phyloP scores from a whole-genome alignment of 352 stramenopile species.

The Globisporangium camurandrum region DNA sequence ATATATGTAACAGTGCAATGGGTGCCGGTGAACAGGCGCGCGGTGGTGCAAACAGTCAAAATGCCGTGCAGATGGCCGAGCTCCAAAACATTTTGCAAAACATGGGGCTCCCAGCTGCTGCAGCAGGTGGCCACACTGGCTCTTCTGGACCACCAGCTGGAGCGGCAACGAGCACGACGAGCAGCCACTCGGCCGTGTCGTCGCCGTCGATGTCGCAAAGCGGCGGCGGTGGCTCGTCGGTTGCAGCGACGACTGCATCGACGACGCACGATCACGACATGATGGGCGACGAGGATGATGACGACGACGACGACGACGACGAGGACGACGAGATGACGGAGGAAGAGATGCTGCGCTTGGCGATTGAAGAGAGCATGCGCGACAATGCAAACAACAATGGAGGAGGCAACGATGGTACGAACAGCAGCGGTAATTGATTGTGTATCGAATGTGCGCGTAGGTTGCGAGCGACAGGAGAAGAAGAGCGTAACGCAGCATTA shows the following conservation, averaged over 20 bases:
- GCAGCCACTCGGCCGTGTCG: constrained; percentile 50
- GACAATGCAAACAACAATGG: too few species aligned
- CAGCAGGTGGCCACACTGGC: too few species aligned
- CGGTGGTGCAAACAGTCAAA: constrained; percentile 25
- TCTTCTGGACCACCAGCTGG: too few species aligned
- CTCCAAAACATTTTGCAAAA: constrained; percentile 85
- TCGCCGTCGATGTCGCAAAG: constrained; percentile 69
- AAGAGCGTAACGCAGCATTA: too few species aligned
- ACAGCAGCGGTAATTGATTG: too few species aligned
- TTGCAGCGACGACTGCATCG: constrained; percentile 60
- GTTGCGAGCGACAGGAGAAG: too few species aligned
- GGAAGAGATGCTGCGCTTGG: constrained; percentile 75
- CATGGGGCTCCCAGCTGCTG: constrained; percentile 75
- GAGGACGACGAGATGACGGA: constrained; percentile 86
- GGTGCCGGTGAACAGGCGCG: constrained; percentile 60
- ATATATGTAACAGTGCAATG: constrained; percentile 43
- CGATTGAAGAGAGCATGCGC: constrained; percentile 86
- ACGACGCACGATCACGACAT: constrained; percentile 73
- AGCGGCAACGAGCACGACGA: too few species aligned
- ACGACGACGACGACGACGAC: constrained; percentile 71
- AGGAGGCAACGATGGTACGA: constrained; percentile 62
- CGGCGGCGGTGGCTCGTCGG: constrained; percentile 57
- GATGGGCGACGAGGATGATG: constrained; percentile 67
- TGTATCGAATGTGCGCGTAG: too few species aligned
- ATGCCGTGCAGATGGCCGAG: constrained; percentile 77